A percentile compares a stretch with the other conserved stretches of the same genome.
Conservation (phyloP, 1,284 basidiomycete species). For the Cryptococcus sp. region DNA sequence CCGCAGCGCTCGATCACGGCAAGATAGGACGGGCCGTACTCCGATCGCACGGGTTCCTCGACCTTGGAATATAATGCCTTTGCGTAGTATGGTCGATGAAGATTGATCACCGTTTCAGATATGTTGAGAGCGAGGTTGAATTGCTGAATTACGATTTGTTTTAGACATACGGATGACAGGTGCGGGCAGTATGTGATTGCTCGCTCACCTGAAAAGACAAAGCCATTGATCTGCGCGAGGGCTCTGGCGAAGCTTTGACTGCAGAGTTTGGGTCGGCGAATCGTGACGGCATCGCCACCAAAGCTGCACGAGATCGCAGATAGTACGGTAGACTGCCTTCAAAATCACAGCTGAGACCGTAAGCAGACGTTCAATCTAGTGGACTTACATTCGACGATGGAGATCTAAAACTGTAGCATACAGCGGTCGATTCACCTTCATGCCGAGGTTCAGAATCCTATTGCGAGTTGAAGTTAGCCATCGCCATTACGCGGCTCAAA, state of each 20-base stretch:
- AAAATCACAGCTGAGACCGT: conserved; percentile 21
- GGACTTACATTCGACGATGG: conserved; percentile 5
- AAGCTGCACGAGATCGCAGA: conserved; percentile 29
- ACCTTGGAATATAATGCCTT: conserved; percentile 35
- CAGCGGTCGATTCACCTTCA: conserved; percentile 24
- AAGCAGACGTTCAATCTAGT: too few species aligned
- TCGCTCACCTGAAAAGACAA: too few species aligned
- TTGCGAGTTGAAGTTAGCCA: neutral
- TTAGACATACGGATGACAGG: conserved; percentile 19
- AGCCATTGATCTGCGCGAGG: too few species aligned
- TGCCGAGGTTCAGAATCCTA: conserved; percentile 19
- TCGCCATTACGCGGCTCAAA: too few species aligned
- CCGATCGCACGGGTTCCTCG: conserved; percentile 26
- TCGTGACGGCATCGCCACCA: conserved; percentile 24
- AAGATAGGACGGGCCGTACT: conserved; percentile 34
- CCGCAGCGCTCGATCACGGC: conserved; percentile 37
- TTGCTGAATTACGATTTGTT: conserved; percentile 29
- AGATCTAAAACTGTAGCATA: conserved; percentile 25
- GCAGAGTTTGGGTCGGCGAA: conserved; percentile 25
- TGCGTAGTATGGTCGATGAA: conserved; percentile 41
- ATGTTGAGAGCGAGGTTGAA: conserved; percentile 34
- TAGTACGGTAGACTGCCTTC: conserved; percentile 30
- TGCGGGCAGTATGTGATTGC: too few species aligned
- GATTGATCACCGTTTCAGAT: conserved; percentile 31
- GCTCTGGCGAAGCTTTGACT: conserved; percentile 20